These are phyloP conservation scores for Hondaea fermentalgiana DNA, from an alignment of 108 stramenopile genomes.

Conservation along the genomic window DNA sequence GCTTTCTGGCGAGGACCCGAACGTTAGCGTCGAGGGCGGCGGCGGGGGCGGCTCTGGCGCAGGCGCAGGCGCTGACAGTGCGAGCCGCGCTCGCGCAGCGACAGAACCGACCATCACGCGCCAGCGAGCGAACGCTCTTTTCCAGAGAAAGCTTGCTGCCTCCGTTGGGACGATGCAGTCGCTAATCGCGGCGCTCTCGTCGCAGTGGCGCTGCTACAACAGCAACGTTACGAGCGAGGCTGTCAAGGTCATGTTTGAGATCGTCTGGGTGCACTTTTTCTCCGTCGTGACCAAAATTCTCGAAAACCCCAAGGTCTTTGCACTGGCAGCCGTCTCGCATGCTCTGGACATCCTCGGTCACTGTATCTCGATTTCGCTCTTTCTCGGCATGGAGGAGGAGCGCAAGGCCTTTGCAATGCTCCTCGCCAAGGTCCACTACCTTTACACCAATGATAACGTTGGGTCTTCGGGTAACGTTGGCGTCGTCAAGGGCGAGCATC, in stretches of 20 bases:
- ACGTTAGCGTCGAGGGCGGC: not conserved
- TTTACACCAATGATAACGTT: not conserved
- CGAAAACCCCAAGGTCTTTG: not conserved
- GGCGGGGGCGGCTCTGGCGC: not conserved
- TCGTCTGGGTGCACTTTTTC: conserved; percentile 1
- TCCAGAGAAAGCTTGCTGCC: not conserved
- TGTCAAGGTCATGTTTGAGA: not conserved
- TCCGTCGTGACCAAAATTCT: conserved; percentile 10
- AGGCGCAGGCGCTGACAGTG: not conserved
- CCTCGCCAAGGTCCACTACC: not conserved
- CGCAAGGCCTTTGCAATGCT: conserved; percentile 16
- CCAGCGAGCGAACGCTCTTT: not conserved
- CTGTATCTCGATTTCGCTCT: not conserved
- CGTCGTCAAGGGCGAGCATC: not conserved
- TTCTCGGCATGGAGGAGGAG: conserved; percentile 5
- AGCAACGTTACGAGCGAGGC: not conserved
- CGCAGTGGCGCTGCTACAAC: not conserved
- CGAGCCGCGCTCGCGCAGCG: not conserved
- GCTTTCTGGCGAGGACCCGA: not conserved
- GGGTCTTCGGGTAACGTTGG: not conserved
- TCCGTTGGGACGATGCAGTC: not conserved
- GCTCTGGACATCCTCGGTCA: not conserved
- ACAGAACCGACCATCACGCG: not conserved
- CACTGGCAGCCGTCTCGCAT: not conserved
- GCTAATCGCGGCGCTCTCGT: not conserved